These are phyloP conservation scores for Takashimella koratensis DNA, from an alignment of 1,284 basidiomycete genomes.

Conservation along the genomic window DNA sequence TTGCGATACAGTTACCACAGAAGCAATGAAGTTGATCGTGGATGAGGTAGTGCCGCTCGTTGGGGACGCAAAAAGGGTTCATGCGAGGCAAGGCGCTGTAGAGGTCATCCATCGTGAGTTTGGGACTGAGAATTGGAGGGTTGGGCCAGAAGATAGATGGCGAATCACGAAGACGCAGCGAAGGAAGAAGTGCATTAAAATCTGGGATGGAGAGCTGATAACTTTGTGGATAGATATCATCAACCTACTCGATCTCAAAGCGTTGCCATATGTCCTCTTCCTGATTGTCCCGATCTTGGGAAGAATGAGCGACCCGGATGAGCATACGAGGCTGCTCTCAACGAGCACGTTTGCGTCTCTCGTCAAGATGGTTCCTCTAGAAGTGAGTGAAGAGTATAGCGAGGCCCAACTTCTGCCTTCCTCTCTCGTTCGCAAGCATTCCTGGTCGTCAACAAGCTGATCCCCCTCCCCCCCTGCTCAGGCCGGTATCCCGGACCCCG, in stretches of 20 bases:
- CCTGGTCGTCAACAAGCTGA: not conserved
- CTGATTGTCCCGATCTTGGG: slow-evolving; percentile 94
- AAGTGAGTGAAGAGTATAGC: too few relatives aligned
- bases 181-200: too few relatives aligned
- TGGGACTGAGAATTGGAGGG: not conserved
- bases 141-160: not conserved
- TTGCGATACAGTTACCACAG: slow-evolving; percentile 76
- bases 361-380: slow-evolving; percentile 98
- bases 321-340: slow-evolving; percentile 83
- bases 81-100: slow-evolving; percentile 82
- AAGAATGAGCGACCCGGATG: slow-evolving; percentile 93
- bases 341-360: slow-evolving; percentile 96
- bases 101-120: slow-evolving; percentile 88
- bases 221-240: slow-evolving; percentile 87
- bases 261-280: slow-evolving; percentile 95
- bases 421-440: not conserved
- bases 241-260: slow-evolving; percentile 85
- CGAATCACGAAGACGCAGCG: too few relatives aligned
- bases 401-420: too few relatives aligned
- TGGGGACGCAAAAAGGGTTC: slow-evolving; percentile 70
- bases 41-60: slow-evolving; percentile 81
- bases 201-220: too few relatives aligned
- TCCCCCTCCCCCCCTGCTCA: slow-evolving; percentile 37
- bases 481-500: slow-evolving; percentile 93
- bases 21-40: slow-evolving; percentile 84